Evolutionary conservation across 2,329 filamentous ascomycete genomes (phyloP), one percentile per base, ranked within the genome.

Genomic region (Fusarium avenaceum): DNA sequence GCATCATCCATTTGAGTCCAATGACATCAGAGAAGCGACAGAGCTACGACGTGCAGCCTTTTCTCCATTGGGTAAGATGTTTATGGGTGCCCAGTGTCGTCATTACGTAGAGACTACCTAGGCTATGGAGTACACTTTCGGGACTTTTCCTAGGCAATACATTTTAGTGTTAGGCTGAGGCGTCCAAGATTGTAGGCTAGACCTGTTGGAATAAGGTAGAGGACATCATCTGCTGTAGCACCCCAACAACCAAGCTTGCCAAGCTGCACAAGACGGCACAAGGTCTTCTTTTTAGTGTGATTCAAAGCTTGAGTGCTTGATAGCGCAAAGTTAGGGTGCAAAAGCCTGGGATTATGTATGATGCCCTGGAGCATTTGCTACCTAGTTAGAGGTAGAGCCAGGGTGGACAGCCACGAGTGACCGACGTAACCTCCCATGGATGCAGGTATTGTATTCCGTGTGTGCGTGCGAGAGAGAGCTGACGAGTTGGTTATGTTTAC

Each of bases 1-100:
- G 65, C 65, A 68, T 68, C 65, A 69, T 68, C 48, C 47, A 57
- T 42, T 32, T 30, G 48, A 48, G 57, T 50, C 32, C 20, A 52
- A 69, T 69, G 65, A 69, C 65, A 69, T 69, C 65, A 69, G 61
- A 60, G 51, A 51, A 57, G 38, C 56, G 28, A 24, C 14, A 55
- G 14, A 33, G 30, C 51, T 44, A 59, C 64, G 24, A 24, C 24
- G 24, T 57, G 11, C 44, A 43, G 35, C 57, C 33, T 47, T 67
- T 53, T 26, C 57, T 52, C 57, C 38, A 46, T 67, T 45, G 44
- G 63, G 64, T 28, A 66, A 62, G 42, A 57, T 57, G 46, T 66
- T 57, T 30, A 30, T 30, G 28, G 28, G 35, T 53, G 40, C 47
- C 59, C 30, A 49, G 26, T 69, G 65, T 68, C 65, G 65, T 68